These are phyloP conservation scores for Phytophthora europaea DNA, from an alignment of 352 stramenopile genomes.

Conservation along the genomic window DNA sequence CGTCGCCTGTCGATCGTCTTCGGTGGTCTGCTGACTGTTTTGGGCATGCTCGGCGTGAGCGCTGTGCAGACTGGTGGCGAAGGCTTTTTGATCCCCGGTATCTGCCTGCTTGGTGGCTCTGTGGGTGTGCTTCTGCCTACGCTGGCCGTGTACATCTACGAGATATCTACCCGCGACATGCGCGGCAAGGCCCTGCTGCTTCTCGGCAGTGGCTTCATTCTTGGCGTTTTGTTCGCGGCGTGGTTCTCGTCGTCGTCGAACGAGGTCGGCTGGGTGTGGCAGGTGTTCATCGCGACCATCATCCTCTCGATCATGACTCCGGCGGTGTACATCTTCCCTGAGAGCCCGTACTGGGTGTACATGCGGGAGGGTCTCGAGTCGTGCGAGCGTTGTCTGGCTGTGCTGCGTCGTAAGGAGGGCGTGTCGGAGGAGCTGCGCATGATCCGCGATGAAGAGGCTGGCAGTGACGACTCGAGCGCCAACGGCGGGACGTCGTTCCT, in stretches of 20 bases:
- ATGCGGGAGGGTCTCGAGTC: constrained; percentile 79
- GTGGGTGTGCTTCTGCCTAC: constrained; percentile 80
- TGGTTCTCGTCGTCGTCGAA: constrained; percentile 81
- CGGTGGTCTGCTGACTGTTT: constrained; percentile 69
- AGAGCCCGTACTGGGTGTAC: constrained; percentile 90
- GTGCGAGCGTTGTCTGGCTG: constrained; percentile 73
- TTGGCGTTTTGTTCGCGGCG: constrained; percentile 66
- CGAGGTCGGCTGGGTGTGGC: constrained; percentile 86
- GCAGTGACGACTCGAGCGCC: constrained; percentile 38
- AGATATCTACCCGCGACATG: constrained; percentile 89
- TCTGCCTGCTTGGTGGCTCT: constrained; percentile 65
- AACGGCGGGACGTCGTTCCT: constrained; percentile 49
- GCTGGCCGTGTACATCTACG: constrained; percentile 87
- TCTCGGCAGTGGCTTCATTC: constrained; percentile 75
- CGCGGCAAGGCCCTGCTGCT: constrained; percentile 83
- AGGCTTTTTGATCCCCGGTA: constrained; percentile 69
- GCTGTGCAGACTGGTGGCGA: constrained; percentile 61
- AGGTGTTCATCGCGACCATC: constrained; percentile 84
- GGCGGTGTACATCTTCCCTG: constrained; percentile 86
- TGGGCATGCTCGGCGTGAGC: constrained; percentile 80
- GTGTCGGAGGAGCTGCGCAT: constrained; percentile 80
- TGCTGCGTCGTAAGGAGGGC: constrained; percentile 82
- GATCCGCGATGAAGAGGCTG: constrained; percentile 79
- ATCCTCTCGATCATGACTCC: constrained; percentile 86
- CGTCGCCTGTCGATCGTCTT: constrained; percentile 80